Evolutionary conservation across 257 asterid genomes (phyloP).

Genomic region (Lantana camara): DNA sequence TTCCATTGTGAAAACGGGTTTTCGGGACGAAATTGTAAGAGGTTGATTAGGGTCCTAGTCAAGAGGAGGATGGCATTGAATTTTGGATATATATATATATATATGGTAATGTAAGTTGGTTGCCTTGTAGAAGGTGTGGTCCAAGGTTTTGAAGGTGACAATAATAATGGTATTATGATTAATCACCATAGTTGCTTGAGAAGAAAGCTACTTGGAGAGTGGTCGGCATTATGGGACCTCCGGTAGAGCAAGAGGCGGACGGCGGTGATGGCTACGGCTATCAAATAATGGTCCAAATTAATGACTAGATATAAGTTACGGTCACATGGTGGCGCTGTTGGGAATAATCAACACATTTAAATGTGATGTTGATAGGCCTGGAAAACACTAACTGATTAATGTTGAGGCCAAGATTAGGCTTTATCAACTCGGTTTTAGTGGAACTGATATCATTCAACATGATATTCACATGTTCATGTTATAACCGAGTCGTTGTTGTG

Average conservation of each 20-base stretch:
- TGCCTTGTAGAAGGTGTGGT: not conserved
- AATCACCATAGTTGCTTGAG: no score
- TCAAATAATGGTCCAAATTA: not conserved
- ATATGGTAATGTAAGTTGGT: not conserved
- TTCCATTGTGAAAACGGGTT: no score
- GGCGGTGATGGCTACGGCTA: not conserved
- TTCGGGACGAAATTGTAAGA: no score
- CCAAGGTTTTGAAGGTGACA: not conserved
- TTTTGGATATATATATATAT: not conserved
- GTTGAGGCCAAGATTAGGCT: not conserved
- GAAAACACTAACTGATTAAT: not conserved
- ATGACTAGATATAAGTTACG: not conserved
- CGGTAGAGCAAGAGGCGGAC: not conserved
- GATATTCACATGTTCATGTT: no score
- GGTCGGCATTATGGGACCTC: not conserved
- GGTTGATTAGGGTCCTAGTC: no score
- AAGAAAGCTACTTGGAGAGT: not conserved
- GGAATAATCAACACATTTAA: not conserved
- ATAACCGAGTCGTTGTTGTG: no score
- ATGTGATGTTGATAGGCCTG: slow-evolving; percentile 8
- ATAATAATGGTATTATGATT: not conserved
- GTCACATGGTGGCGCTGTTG: slow-evolving; percentile 1
- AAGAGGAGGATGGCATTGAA: not conserved
- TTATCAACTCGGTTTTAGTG: not conserved
- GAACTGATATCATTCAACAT: no score